Evolutionary conservation across 768 basidiomycete genomes (phyloP).

Genomic region (Lactarius trivialis): DNA sequence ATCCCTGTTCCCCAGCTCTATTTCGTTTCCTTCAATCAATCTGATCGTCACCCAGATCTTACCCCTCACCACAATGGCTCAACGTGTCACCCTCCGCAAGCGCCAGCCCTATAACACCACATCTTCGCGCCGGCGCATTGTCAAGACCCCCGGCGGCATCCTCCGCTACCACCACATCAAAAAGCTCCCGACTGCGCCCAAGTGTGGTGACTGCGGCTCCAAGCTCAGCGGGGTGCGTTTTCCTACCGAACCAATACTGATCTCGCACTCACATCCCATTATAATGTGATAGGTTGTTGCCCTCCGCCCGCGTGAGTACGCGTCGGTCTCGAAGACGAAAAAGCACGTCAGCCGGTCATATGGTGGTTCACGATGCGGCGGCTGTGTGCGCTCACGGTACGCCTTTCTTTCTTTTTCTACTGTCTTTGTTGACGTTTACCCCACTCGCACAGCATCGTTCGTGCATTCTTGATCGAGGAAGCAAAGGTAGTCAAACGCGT

Average conservation of each 20-base stretch:
- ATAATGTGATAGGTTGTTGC: constrained; percentile 68
- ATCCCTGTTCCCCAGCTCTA: not conserved
- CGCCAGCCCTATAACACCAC: constrained; percentile 97
- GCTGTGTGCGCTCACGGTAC: constrained; percentile 91
- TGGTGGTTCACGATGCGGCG: constrained; percentile 94
- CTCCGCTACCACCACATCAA: constrained; percentile 97
- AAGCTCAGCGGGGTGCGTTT: constrained; percentile 86
- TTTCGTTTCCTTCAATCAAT: not conserved
- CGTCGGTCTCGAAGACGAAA: constrained; percentile 92
- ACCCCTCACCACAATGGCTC: constrained; percentile 65
- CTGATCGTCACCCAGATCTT: constrained; percentile 1
- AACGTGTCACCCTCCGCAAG: constrained; percentile 99
- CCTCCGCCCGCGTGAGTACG: constrained; percentile 93
- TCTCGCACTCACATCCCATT: not conserved
- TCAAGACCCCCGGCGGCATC: constrained; percentile 98
- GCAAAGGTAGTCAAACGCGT: constrained; percentile 99
- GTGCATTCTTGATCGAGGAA: constrained; percentile 98
- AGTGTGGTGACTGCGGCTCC: constrained; percentile 97
- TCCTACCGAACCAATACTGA: not conserved
- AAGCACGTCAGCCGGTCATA: constrained; percentile 97
- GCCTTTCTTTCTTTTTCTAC: constrained; percentile 26
- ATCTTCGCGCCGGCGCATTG: constrained; percentile 89
- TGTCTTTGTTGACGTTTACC: constrained; percentile 7
- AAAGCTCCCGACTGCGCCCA: constrained; percentile 86
- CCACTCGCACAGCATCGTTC: constrained; percentile 69